phyloP scores from a whole-genome alignment of 179 eudicot genomes.

The Actinidia polygama region DNA sequence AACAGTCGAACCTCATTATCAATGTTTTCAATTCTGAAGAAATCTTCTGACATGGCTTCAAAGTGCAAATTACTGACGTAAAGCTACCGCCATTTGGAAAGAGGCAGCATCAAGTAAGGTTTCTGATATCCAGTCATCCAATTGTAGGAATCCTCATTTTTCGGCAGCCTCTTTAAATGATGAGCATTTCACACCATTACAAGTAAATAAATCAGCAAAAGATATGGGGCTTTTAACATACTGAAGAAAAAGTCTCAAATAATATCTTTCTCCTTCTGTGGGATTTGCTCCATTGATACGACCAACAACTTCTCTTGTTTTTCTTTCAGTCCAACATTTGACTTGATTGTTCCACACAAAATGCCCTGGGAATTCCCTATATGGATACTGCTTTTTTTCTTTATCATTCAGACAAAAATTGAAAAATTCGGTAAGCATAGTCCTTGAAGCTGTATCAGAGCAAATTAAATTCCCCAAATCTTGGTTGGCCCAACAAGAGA shows the following conservation, averaged over 20 bases:
- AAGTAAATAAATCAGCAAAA: background rate
- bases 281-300: constrained; percentile 1
- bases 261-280: constrained; percentile 11
- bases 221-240: constrained; percentile 5
- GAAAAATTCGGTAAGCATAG: background rate
- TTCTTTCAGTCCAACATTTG: background rate
- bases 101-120: background rate
- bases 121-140: background rate
- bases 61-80: background rate
- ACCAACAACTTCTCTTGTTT: background rate
- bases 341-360: constrained; percentile 2
- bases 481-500: background rate
- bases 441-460: background rate
- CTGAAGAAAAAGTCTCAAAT: background rate
- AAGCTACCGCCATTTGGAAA: background rate
- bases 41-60: background rate
- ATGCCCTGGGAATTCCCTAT: background rate
- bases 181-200: background rate
- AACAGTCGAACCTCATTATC: background rate
- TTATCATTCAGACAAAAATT: background rate
- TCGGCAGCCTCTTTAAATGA: constrained; percentile 8
- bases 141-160: background rate
- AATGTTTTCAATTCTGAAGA: background rate
- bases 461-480: background rate
- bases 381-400: background rate